Evolutionary conservation across 176 grass and related monocot genomes (phyloP).

Genomic region (Oryza meyeriana): DNA sequence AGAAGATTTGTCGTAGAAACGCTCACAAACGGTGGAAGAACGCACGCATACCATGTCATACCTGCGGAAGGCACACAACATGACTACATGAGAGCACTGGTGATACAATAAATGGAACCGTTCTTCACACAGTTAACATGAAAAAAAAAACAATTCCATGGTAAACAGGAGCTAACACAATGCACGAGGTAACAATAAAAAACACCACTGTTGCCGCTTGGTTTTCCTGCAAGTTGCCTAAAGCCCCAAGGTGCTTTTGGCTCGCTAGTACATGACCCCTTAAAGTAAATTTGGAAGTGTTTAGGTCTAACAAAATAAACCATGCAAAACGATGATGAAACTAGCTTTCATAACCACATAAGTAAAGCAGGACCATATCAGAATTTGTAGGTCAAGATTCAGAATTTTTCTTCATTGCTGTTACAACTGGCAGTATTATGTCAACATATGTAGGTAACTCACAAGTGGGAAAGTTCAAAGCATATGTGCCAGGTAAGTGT

Average conservation of each 20-base stretch:
- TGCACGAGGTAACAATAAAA: not conserved
- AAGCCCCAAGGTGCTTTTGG: not conserved
- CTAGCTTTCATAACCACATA: not conserved
- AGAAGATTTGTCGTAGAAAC: not conserved
- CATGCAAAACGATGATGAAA: not conserved
- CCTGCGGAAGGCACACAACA: conserved; percentile 12
- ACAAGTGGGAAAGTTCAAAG: not conserved
- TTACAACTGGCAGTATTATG: not conserved
- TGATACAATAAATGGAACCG: not conserved
- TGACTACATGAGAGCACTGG: not conserved
- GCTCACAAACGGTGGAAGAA: not conserved
- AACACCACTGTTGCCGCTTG: not conserved
- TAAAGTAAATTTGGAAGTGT: not conserved
- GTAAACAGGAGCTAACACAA: not conserved
- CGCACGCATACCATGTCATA: not conserved
- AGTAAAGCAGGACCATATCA: not conserved
- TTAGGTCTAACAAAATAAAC: not conserved
- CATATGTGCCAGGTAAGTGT: not conserved
- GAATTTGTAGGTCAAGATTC: not conserved
- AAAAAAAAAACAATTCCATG: not conserved
- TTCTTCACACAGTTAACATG: not conserved
- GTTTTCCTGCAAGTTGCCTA: not conserved
- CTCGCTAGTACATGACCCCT: not conserved
- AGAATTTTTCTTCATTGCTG: not conserved
- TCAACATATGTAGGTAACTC: not conserved